phyloP scores from a whole-genome alignment of 345 rosid genomes.

The Syzygium aromaticum region DNA sequence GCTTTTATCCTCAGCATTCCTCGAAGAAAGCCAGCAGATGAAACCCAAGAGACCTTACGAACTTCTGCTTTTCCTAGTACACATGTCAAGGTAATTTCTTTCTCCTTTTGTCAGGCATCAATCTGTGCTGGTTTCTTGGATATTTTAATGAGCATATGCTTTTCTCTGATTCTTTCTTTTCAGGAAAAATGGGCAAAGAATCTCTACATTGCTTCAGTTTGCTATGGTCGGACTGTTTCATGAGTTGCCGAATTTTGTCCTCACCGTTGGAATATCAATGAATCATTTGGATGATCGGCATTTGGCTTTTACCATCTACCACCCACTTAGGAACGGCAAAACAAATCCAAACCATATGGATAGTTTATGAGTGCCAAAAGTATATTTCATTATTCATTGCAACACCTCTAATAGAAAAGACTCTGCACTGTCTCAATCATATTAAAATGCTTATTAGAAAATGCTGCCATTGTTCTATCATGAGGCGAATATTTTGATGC shows the following conservation, averaged over 20 bases:
- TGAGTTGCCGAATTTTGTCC: constrained; percentile 36
- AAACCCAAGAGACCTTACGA: constrained; percentile 94
- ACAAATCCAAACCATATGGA: not conserved
- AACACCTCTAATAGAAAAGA: not conserved
- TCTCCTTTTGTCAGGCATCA: not conserved
- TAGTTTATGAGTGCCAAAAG: not conserved
- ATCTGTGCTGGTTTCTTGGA: not conserved
- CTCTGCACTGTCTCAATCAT: not conserved
- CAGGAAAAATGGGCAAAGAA: constrained; percentile 98
- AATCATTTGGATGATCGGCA: not conserved
- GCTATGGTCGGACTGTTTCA: constrained; percentile 97
- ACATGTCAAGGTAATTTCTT: constrained; percentile 70
- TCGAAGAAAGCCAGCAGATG: constrained; percentile 76
- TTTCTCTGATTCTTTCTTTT: constrained; percentile 2
- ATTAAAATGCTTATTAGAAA: not conserved
- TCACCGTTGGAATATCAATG: constrained; percentile 10
- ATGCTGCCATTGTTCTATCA: constrained; percentile 13
- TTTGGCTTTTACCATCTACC: not conserved
- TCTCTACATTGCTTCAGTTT: constrained; percentile 83
- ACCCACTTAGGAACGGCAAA: not conserved
- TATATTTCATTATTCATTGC: not conserved
- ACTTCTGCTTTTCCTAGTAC: constrained; percentile 95
- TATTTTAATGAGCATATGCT: not conserved
- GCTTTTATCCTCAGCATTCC: constrained; percentile 95
- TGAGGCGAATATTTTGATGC: constrained; percentile 21